Percentiles rank a stretch among this genome's conserved stretches.
Evolutionary conservation across 768 basidiomycete genomes (phyloP).

Genomic region (Hydnum rufescens): DNA sequence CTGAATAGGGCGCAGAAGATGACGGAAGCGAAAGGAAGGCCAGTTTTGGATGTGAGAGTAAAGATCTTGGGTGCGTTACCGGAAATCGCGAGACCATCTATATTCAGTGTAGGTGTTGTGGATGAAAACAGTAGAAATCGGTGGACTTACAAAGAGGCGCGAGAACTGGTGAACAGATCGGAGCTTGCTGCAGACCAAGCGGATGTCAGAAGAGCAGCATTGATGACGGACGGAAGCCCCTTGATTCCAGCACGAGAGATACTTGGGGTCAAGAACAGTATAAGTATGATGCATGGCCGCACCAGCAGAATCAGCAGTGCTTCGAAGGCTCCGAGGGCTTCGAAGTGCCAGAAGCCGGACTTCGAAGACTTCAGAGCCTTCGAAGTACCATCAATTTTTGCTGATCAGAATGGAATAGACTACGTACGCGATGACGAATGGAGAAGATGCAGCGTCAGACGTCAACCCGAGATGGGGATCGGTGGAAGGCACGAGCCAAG

Average conservation of each 20-base stretch:
- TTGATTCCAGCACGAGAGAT: conserved; percentile 75
- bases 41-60: conserved; percentile 40
- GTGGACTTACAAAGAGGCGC: no score
- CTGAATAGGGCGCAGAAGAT: conserved; percentile 47
- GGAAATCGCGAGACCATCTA: conserved; percentile 60
- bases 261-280: no score
- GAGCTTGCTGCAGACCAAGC: conserved; percentile 86
- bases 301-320: no score
- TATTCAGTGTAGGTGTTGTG: no score
- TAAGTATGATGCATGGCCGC: no score
- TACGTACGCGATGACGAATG: conserved; percentile 95
- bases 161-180: conserved; percentile 74
- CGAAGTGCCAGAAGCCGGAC: no score
- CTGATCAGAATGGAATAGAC: no score
- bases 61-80: conserved; percentile 77
- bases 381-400: no score
- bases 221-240: conserved; percentile 51
- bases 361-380: no score
- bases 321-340: no score
- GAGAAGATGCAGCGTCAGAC: conserved; percentile 48
- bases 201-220: conserved; percentile 49
- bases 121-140: conserved; percentile 34
- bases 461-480: conserved; percentile 31
- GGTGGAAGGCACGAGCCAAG: conserved; percentile 62
- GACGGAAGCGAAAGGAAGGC: conserved; percentile 60